Evolutionary conservation across 23 red algal species (phyloP), one percentile per base, ranked within the genome.

Genomic region (Chondrus crispus): DNA sequence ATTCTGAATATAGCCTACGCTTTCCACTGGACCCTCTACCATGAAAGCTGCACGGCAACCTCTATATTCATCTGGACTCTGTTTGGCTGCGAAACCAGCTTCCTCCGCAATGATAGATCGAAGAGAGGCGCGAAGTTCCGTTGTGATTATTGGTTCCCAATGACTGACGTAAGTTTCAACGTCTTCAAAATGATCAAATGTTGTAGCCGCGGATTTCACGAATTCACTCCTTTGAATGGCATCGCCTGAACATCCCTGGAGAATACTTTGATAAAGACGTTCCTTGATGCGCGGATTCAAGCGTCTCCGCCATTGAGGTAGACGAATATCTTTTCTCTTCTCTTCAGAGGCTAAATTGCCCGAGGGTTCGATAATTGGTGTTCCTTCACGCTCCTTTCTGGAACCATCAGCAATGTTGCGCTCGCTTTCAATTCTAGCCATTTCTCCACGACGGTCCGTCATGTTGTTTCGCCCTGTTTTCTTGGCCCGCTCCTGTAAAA

Each of bases 121-220:
- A 13, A 93, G 46, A 11, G 90, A 60, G 62, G 81, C 79, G 19
- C 80, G 90, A 63, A 53, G 64, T 42, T 93, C 90, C 19, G 68
- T 46, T 69, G 53, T 80, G 4, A 93, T 35, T 35, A 93, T 41
- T 26, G 90, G 90, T 57, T 93, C 90, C 90, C 90, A 93, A 43
- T 69, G 85, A 36, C 80, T 72, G 10, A 93, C 90, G 63, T 93
- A 93, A 16, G 58, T 68, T 16, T 86, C 55, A 1, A 43, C 29
- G 22, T 66, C 60, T 9, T 32, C 60, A 66, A 32, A 66, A 1
- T n/a, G n/a, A n/a, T n/a, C n/a, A n/a, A n/a, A n/a, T n/a, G n/a
- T n/a, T n/a, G n/a, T n/a, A 57, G 14, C 52, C 52, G 22, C 52
- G 22, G 52, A 57, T 16, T 57, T 22, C 14, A 57, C 14, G 52